Evolutionary conservation across 805 yeast species (phyloP), one percentile per base, ranked within the genome.

Genomic region (Yamadazyma philogaea): DNA sequence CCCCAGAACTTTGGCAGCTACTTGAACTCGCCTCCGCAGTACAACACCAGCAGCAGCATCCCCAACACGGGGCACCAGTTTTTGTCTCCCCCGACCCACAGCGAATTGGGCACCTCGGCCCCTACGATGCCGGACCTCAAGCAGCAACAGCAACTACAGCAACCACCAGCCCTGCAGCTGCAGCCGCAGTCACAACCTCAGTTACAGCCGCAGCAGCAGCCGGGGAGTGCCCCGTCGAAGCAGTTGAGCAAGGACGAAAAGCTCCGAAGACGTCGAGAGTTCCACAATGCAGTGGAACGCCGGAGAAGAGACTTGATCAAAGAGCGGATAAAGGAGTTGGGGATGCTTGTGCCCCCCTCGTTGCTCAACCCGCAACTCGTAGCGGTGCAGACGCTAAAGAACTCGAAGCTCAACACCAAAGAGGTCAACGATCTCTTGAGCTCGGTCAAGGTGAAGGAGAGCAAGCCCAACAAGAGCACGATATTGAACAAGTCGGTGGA

Each of bases 271-370:
- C 75, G 96, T 48, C 69, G 96, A 46, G 96, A 89, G 57, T 82
- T 88, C 48, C 98, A 90, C 61, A 90, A 90, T 58, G 96, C 96
- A 1, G 97, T 90, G 4, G 98, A 90, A 62, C 75, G 96, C 54
- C 74, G 96, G 52, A 76, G 98, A 57, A 74, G 98, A 48, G 98
- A 91, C 60, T 72, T 87, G 52, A 90, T 90, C 56, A 89, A 90
- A 59, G 95, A 86, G 55, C 81, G 87, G 54, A 89, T 90, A 48
- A 84, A 84, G 57, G 96, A 87, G 53, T 68, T 90, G 54, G 91
- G 95, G 1, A 64, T 76, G 18, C 70, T 90, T 37, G 85, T 90
- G 1, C 97, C 97, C 1, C 91, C 88, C 1, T 72, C 84, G 2
- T 59, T 86, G 46, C 61, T 85, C 18, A 72, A 75, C 42, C 75